These are phyloP conservation scores for Aspergillus leporis DNA, from an alignment of 495 filamentous ascomycete species.

Conservation along the genomic window DNA sequence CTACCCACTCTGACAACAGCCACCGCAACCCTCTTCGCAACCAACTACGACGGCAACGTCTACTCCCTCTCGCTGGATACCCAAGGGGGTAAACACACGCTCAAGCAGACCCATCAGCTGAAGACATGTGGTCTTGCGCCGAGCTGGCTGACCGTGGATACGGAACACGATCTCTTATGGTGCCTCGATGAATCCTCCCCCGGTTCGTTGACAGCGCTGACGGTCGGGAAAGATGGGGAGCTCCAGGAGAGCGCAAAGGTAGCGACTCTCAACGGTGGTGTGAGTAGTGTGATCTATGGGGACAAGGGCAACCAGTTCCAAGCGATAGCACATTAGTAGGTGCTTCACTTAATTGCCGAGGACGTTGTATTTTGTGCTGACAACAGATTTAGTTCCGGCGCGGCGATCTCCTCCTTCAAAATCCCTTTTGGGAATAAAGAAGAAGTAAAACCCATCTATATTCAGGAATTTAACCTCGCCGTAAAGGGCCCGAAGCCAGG, in stretches of 20 bases:
- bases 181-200: constrained; percentile 56
- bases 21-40: constrained; percentile 50
- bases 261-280: constrained; percentile 36
- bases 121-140: constrained; percentile 53
- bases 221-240: constrained; percentile 21
- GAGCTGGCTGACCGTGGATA: constrained; percentile 63
- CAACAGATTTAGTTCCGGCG: constrained; percentile 26
- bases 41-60: constrained; percentile 61
- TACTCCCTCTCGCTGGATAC: constrained; percentile 52
- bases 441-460: constrained; percentile 34
- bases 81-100: constrained; percentile 27
- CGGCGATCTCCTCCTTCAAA: constrained; percentile 38
- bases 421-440: constrained; percentile 29
- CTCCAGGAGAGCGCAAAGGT: constrained; percentile 30
- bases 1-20: neutral
- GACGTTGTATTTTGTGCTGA: neutral
- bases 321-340: constrained; percentile 50
- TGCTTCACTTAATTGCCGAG: constrained; percentile 3
- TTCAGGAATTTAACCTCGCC: constrained; percentile 52
- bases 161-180: constrained; percentile 51
- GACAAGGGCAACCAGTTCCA: constrained; percentile 33
- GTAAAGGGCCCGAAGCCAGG: constrained; percentile 52
- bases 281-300: constrained; percentile 40
- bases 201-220: constrained; percentile 33
- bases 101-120: constrained; percentile 38